Evolutionary conservation across 2,329 filamentous ascomycete species (phyloP).

Genomic region (Cryphonectria japonica): DNA sequence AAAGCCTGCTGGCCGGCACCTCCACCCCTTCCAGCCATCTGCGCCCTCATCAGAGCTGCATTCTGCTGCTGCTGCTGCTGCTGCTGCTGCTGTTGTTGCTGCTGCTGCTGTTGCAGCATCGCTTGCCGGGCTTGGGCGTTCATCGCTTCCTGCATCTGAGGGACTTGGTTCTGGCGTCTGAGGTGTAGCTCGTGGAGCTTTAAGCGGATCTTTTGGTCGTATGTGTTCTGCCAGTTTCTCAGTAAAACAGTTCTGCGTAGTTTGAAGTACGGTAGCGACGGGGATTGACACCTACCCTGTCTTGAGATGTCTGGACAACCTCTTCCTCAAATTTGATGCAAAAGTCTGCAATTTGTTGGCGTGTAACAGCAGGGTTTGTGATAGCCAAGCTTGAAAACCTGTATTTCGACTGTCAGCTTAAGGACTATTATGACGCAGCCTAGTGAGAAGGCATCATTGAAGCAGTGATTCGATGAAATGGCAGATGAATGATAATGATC

Average conservation of each 20-base stretch:
- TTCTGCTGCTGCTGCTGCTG: conserved; percentile 41
- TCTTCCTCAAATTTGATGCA: conserved; percentile 54
- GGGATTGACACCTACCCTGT: conserved; percentile 47
- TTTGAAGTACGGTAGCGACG: not conserved
- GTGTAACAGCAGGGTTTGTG: conserved; percentile 43
- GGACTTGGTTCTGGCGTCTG: conserved; percentile 55
- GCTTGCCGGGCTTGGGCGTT: conserved; percentile 36
- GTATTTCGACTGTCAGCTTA: not conserved
- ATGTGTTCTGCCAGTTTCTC: conserved; percentile 46
- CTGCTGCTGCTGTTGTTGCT: conserved; percentile 37
- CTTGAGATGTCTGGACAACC: conserved; percentile 48
- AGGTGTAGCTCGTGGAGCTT: conserved; percentile 55
- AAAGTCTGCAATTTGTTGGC: conserved; percentile 44
- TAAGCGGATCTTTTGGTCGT: conserved; percentile 51
- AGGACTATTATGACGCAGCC: not conserved
- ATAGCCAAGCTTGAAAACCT: conserved; percentile 58
- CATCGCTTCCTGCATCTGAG: conserved; percentile 53
- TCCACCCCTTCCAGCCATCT: conserved; percentile 54
- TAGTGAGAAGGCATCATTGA: too few species aligned
- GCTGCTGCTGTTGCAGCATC: conserved; percentile 27
- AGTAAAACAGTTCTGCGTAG: conserved; percentile 28
- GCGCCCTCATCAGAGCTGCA: conserved; percentile 48
- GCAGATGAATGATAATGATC: not conserved
- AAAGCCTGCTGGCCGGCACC: conserved; percentile 56
- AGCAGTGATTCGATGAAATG: not conserved